phyloP scores from a whole-genome alignment of 2,329 filamentous ascomycete species.

The Penicillium frequentans region DNA sequence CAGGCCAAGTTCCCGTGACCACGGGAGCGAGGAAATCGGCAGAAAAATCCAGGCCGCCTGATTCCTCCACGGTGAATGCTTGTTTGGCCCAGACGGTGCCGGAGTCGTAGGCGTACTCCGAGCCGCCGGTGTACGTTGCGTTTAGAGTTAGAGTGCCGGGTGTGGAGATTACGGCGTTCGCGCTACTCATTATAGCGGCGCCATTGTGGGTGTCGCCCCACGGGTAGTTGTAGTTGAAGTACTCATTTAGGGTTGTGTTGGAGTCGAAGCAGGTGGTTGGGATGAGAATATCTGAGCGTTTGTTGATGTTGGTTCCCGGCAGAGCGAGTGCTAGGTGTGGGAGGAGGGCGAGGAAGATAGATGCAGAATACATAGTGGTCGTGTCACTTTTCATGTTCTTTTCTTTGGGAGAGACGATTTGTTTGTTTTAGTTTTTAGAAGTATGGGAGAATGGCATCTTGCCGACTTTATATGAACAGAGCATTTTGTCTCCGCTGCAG shows the following conservation, averaged over 20 bases:
- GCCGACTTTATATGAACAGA: neutral
- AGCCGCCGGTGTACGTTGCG: conserved; percentile 41
- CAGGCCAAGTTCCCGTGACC: conserved; percentile 55
- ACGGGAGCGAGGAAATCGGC: conserved; percentile 42
- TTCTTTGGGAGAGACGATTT: neutral
- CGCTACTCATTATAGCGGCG: conserved; percentile 52
- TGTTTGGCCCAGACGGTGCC: conserved; percentile 49
- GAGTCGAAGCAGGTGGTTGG: conserved; percentile 31
- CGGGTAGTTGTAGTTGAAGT: conserved; percentile 57
- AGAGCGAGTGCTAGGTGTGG: conserved; percentile 5
- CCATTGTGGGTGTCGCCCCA: conserved; percentile 62
- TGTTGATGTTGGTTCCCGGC: conserved; percentile 2
- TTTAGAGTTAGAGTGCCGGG: conserved; percentile 49
- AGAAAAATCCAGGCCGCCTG: conserved; percentile 41
- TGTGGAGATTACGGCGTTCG: conserved; percentile 47
- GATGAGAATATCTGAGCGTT: conserved; percentile 21
- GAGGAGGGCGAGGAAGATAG: conserved; percentile 1
- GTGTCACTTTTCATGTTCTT: too few relatives aligned
- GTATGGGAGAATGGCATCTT: neutral
- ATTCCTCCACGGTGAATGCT: conserved; percentile 39
- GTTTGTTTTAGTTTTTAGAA: neutral
- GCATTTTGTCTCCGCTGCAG: neutral
- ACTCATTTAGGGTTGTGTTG: conserved; percentile 32
- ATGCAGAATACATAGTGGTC: neutral
- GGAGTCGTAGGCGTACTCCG: conserved; percentile 53